Percentiles rank a stretch among this genome's conserved stretches.
Conservation (phyloP, 306 rosid genomes). For the Gynostemma pentaphyllum region DNA sequence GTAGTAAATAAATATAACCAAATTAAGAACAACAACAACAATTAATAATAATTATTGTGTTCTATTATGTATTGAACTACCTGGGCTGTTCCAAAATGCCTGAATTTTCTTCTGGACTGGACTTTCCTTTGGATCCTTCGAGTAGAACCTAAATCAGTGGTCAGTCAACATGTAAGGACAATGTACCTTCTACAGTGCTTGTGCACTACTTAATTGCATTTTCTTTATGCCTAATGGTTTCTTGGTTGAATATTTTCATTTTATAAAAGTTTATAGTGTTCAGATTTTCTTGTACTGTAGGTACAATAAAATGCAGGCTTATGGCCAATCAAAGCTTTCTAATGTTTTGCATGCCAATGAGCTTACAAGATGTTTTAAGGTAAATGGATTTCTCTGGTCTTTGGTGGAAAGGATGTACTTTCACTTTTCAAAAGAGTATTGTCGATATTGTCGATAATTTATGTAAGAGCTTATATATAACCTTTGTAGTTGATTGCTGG, state of each 20-base stretch:
- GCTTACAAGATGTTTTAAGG: slow-evolving; percentile 58
- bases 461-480: too few species aligned
- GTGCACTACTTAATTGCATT: neutral
- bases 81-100: neutral
- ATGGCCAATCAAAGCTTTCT: slow-evolving; percentile 91
- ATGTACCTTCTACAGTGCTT: neutral
- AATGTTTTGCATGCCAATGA: slow-evolving; percentile 81
- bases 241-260: too few species aligned
- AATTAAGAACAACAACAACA: neutral
- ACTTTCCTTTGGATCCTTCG: neutral
- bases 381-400: slow-evolving; percentile 13
- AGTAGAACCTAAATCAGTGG: neutral
- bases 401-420: neutral
- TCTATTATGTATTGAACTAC: neutral
- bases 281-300: slow-evolving; percentile 27
- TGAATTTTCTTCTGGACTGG: neutral
- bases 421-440: too few species aligned
- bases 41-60: neutral
- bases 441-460: too few species aligned
- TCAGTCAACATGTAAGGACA: neutral
- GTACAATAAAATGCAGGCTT: slow-evolving; percentile 52
- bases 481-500: too few species aligned
- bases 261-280: neutral
- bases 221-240: too few species aligned
- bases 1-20: neutral